Evolutionary conservation across 805 yeast genomes (phyloP), one percentile per base, ranked within the genome.

Genomic region (Yarrowia sp.): DNA sequence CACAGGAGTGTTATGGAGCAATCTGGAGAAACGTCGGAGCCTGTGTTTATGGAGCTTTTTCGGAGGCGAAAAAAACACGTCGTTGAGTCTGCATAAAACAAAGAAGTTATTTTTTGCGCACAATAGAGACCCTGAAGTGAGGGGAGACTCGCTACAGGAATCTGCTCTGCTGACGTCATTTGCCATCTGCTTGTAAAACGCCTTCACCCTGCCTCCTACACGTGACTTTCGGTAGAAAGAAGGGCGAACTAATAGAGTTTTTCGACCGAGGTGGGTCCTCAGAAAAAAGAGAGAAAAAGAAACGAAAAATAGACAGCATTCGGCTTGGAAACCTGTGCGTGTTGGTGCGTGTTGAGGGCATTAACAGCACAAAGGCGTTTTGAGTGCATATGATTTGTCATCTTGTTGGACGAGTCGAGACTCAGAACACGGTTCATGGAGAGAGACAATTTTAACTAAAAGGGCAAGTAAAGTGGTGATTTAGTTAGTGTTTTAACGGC

Each of bases 231-330:
- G 14, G 3, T 10, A 12, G 24, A 12, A 39, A 22, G 16, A 19
- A 16, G 21, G 21, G 35, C 16, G 14, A 13, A 35, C 3, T 18
- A 10, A 19, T 19, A 12, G 25, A 22, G 16, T 39, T 39, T n/a
- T n/a, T n/a, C n/a, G 31, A n/a, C 47, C 19, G 31, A 41, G 47
- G 47, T 41, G 47, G 47, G 47, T 41, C 47, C 47, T 24, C 13
- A 9, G 38, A 39, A 39, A 38, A 6, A 38, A 25, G 19, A 21
- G n/a, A n/a, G n/a, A n/a, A n/a, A n/a, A n/a, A n/a, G n/a, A n/a
- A n/a, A n/a, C n/a, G n/a, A n/a, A n/a, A n/a, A n/a, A n/a, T n/a
- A n/a, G n/a, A n/a, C n/a, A n/a, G n/a, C n/a, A n/a, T n/a, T n/a
- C n/a, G n/a, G n/a, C n/a, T n/a, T n/a, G n/a, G n/a, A n/a, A n/a